Conservation (phyloP, 257 asterid species). For the Nicotiana otophora region DNA sequence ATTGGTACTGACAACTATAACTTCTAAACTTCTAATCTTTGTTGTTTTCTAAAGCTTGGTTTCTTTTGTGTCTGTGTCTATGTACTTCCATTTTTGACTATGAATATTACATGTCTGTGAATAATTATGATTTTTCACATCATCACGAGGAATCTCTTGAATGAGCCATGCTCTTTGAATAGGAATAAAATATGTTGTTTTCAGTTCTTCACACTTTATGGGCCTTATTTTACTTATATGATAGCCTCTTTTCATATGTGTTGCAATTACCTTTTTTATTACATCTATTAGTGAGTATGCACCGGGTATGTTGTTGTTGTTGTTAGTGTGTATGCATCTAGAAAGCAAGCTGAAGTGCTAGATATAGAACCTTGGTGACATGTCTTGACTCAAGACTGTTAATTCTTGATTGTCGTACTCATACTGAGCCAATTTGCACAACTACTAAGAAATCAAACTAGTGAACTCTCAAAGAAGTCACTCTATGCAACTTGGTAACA, state of each 20-base stretch:
- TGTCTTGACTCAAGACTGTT: not conserved
- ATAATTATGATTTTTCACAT: not conserved
- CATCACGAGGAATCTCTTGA: not conserved
- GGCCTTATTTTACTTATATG: not conserved
- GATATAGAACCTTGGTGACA: not conserved
- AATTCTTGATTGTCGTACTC: not conserved
- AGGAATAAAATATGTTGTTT: not conserved
- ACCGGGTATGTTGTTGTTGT: too few species aligned
- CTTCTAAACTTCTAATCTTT: too few species aligned
- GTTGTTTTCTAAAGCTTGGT: too few species aligned
- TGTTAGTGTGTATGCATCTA: not conserved
- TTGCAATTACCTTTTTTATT: not conserved
- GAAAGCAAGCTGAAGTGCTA: not conserved
- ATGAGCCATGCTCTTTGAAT: not conserved
- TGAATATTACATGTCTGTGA: not conserved
- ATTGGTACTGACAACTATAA: not conserved
- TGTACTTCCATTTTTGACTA: not conserved
- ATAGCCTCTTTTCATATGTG: not conserved
- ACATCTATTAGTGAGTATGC: not conserved
- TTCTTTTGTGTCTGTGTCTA: not conserved
- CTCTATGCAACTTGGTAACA: not conserved
- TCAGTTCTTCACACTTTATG: not conserved
- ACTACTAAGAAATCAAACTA: not conserved
- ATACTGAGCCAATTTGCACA: not conserved
- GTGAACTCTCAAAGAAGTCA: not conserved